These are phyloP conservation scores for Torulaspora quercuum DNA, from an alignment of 805 yeast genomes.

Conservation along the genomic window DNA sequence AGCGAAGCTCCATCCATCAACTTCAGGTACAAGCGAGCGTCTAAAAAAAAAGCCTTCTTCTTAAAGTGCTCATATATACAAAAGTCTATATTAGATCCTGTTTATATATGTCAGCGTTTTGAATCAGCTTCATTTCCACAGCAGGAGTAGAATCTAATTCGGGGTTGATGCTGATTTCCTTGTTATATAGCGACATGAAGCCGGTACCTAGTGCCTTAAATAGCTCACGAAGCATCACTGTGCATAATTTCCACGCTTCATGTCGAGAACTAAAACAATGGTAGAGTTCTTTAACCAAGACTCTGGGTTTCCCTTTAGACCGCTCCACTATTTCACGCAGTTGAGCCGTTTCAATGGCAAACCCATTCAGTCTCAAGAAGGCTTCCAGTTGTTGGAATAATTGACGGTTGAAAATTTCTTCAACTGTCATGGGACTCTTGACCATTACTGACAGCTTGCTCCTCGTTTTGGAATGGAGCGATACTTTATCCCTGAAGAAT, in stretches of 20 bases:
- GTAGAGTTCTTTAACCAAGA: constrained; percentile 42
- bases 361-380: constrained; percentile 46
- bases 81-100: constrained; percentile 1
- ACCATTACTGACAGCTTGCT: constrained; percentile 45
- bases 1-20: constrained; percentile 8
- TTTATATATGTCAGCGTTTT: constrained; percentile 12
- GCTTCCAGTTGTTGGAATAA: constrained; percentile 42
- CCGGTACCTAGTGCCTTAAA: constrained; percentile 25
- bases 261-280: constrained; percentile 44
- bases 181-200: constrained; percentile 4
- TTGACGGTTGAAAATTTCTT: constrained; percentile 38
- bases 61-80: not conserved
- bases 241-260: constrained; percentile 38
- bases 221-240: constrained; percentile 37
- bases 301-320: constrained; percentile 39
- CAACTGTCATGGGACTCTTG: constrained; percentile 37
- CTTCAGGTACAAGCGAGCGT: constrained; percentile 14
- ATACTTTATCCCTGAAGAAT: constrained; percentile 38
- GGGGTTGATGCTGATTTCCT: not conserved
- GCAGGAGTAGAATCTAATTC: constrained; percentile 6
- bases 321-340: constrained; percentile 39
- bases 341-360: constrained; percentile 43
- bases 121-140: constrained; percentile 8
- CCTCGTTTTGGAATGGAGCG: constrained; percentile 38
- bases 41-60: too few species aligned